A percentile compares a stretch with the other conserved stretches of the same genome.
These are phyloP conservation scores for Globisporangium emineosum DNA, from an alignment of 352 stramenopile genomes.

Conservation along the genomic window DNA sequence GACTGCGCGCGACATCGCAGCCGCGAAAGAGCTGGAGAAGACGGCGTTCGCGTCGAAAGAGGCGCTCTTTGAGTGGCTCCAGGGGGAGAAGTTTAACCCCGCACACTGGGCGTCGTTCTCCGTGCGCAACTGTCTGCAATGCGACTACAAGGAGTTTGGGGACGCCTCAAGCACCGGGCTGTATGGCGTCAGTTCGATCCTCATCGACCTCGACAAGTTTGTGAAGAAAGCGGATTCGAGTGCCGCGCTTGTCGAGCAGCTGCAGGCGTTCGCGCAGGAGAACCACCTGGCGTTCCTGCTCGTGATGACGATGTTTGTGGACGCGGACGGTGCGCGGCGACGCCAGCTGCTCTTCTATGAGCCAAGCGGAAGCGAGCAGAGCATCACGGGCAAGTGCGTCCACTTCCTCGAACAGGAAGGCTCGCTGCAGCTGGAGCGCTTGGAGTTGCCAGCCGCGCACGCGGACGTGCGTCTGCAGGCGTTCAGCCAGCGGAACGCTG, in stretches of 20 bases:
- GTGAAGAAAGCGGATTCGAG: constrained; percentile 36
- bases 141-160: constrained; percentile 82
- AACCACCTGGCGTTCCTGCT: constrained; percentile 62
- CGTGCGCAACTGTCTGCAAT: constrained; percentile 61
- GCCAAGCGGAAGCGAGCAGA: constrained; percentile 10
- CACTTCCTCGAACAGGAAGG: constrained; percentile 34
- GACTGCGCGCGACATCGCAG: constrained; percentile 50
- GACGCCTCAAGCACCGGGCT: constrained; percentile 8
- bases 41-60: constrained; percentile 39
- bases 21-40: constrained; percentile 38
- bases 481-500: constrained; percentile 60
- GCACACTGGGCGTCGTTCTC: constrained; percentile 61
- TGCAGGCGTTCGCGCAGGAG: constrained; percentile 37
- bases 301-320: constrained; percentile 68
- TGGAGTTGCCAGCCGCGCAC: constrained; percentile 33
- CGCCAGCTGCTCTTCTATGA: constrained; percentile 70
- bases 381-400: constrained; percentile 29
- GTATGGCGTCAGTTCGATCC: constrained; percentile 59
- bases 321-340: constrained; percentile 30
- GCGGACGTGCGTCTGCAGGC: constrained; percentile 29
- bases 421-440: constrained; percentile 37
- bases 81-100: constrained; percentile 65
- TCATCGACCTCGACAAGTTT: constrained; percentile 56
- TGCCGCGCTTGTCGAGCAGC: constrained; percentile 22
- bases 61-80: constrained; percentile 61